A percentile compares a stretch with the other conserved stretches of the same genome.
Evolutionary conservation across 768 basidiomycete genomes (phyloP).

Genomic region (Termitomyces titanicus): DNA sequence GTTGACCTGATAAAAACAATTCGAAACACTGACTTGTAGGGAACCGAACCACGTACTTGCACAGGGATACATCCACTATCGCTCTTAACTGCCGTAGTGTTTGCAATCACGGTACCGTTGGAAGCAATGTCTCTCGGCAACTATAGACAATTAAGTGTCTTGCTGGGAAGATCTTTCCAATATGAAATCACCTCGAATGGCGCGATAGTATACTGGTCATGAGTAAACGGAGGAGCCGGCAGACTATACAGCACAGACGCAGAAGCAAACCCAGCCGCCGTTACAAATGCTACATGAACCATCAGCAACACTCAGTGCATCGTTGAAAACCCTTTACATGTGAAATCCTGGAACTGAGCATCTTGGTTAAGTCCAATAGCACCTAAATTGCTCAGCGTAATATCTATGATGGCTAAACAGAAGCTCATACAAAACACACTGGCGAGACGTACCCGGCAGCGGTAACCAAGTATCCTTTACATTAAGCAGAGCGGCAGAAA

Average conservation of each 20-base stretch:
- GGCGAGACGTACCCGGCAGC: constrained; percentile 31
- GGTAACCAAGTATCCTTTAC: constrained; percentile 43
- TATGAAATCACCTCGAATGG: constrained; percentile 36
- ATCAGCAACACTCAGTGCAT: not conserved
- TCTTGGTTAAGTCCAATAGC: constrained; percentile 44
- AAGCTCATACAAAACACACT: not conserved
- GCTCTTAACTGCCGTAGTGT: constrained; percentile 45
- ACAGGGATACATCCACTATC: constrained; percentile 40
- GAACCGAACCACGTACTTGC: constrained; percentile 22
- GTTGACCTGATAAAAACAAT: constrained; percentile 25
- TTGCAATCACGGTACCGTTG: constrained; percentile 47
- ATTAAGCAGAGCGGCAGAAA: constrained; percentile 46
- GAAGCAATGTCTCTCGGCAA: constrained; percentile 29
- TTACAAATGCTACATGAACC: constrained; percentile 38
- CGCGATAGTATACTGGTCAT: constrained; percentile 40
- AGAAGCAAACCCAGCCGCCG: constrained; percentile 53
- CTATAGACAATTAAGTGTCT: constrained; percentile 19
- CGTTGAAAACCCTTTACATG: constrained; percentile 29
- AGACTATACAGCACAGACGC: constrained; percentile 45
- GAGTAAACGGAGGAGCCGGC: constrained; percentile 42
- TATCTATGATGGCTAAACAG: constrained; percentile 21
- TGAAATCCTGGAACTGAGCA: constrained; percentile 42
- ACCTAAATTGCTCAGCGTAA: constrained; percentile 31
- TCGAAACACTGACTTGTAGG: not conserved
- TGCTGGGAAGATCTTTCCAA: not conserved